These are phyloP conservation scores for Mycosarcoma maydis DNA, from an alignment of 1,284 basidiomycete species.

Conservation along the genomic window DNA sequence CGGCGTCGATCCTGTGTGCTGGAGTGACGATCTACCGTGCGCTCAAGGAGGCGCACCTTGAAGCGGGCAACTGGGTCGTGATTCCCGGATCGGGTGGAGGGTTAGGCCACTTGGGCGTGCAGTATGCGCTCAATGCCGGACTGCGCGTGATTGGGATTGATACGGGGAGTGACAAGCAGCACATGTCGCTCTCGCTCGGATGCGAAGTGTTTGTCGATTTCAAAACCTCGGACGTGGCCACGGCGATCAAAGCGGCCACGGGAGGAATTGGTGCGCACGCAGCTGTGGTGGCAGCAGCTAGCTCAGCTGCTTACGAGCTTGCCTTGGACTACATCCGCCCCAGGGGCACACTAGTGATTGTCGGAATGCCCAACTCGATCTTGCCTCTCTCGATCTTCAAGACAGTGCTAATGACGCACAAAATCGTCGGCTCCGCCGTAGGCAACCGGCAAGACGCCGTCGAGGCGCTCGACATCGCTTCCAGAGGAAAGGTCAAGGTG, in stretches of 20 bases:
- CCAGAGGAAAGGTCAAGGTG: conserved; percentile 75
- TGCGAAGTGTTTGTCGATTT: conserved; percentile 85
- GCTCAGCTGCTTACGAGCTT: conserved; percentile 73
- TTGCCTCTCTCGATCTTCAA: conserved; percentile 80
- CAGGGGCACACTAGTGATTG: conserved; percentile 77
- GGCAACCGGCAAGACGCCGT: conserved; percentile 68
- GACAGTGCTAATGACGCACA: conserved; percentile 71
- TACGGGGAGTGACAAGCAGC: conserved; percentile 78
- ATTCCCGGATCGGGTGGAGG: conserved; percentile 79
- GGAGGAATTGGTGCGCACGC: conserved; percentile 78
- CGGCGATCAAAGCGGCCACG: conserved; percentile 74
- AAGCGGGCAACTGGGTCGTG: conserved; percentile 80
- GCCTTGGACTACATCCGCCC: conserved; percentile 73
- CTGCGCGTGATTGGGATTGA: conserved; percentile 83
- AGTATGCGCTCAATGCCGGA: conserved; percentile 53
- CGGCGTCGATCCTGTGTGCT: conserved; percentile 82
- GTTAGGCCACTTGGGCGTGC: conserved; percentile 69
- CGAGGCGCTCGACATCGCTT: conserved; percentile 75
- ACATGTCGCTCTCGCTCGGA: conserved; percentile 77
- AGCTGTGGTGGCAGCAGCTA: conserved; percentile 66
- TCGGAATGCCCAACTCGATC: conserved; percentile 75
- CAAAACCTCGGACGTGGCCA: conserved; percentile 73
- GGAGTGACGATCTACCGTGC: conserved; percentile 87
- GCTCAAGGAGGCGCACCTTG: conserved; percentile 76
- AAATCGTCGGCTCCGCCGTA: conserved; percentile 79